Percentiles rank a stretch among this genome's conserved stretches.
Conservation (phyloP, 2,329 filamentous ascomycete genomes). For the Fusarium decemcellulare region DNA sequence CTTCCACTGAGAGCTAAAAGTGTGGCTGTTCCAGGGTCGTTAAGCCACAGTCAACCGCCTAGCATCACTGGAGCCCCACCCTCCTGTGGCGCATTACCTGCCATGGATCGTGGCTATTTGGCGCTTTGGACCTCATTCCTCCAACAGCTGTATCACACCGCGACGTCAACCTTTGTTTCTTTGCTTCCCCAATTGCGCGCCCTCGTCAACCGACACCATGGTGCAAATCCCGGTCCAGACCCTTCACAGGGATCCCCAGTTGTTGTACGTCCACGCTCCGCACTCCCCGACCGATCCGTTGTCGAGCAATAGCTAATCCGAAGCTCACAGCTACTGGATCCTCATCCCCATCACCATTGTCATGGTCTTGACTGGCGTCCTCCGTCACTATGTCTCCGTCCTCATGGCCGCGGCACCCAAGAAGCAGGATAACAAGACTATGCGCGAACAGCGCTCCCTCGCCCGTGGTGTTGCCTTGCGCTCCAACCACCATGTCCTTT, state of each 20-base stretch:
- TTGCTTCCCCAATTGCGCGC: constrained; percentile 21
- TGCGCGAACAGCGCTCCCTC: constrained; percentile 89
- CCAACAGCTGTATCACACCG: constrained; percentile 31
- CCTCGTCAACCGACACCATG: constrained; percentile 67
- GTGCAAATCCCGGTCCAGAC: constrained; percentile 89
- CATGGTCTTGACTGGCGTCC: constrained; percentile 96
- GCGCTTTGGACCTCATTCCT: constrained; percentile 33
- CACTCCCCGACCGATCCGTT: constrained; percentile 3
- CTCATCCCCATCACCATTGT: constrained; percentile 96
- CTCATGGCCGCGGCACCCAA: constrained; percentile 90
- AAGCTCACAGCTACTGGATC: constrained; percentile 90
- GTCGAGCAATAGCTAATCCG: constrained; percentile 32
- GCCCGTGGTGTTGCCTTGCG: constrained; percentile 88
- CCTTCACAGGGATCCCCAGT: constrained; percentile 97
- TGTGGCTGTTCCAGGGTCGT: constrained; percentile 33
- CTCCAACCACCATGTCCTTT: constrained; percentile 84
- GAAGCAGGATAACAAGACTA: constrained; percentile 79
- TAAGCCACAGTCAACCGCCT: constrained; percentile 3
- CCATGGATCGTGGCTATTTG: constrained; percentile 42
- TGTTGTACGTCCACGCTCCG: constrained; percentile 79
- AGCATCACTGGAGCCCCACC: constrained; percentile 20
- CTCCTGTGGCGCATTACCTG: constrained; percentile 30
- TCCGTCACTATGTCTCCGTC: constrained; percentile 96
- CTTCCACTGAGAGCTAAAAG: constrained; percentile 25
- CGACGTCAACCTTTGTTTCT: constrained; percentile 25